Base-by-base conservation (phyloP, 352 stramenopile species). In the Halophytophthora batemanensis region DNA sequence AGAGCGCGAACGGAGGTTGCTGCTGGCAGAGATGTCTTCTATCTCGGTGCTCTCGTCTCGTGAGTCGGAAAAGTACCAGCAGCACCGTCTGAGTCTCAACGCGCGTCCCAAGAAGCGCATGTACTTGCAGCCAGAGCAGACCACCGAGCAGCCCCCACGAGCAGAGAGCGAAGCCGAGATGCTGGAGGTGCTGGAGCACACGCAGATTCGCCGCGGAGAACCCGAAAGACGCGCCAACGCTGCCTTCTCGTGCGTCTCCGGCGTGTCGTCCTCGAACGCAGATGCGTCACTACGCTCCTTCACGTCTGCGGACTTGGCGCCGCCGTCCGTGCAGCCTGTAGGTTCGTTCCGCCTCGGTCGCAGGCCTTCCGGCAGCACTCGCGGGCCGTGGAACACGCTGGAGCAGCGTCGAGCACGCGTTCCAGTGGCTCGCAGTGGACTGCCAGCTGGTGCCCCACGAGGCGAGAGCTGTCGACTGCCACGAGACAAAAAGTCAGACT, bases 1-100 rank as follows among this genome's bases (percentile, higher is more conserved):
- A 1, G 55, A 69, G 15, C 55, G 47, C 3, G 50, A 69, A 33
- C 42, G 51, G 39, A 14, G 70, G 25, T 36, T 66, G 8, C 53
- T 50, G 29, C 53, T 56, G 33, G 55, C 59, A 18, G 69, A 82
- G 33, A 42, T 73, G 47, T 86, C 73, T 12, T 86, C 75, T 3
- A 87, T 91, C 50, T 91, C 80, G 0, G 72, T 69, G 13, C 47
- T 83, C 2, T 89, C 77, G n/a, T 87, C 78, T 0, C 62, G 68
- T 2, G 80, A 89, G 38, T 91, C 80, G 2, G 77, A 89, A 34
- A 87, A 87, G 47, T 66, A 76, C 33, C 73, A 84, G 57, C 75
- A 78, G 37, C 73, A 84, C 44, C 72, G 76, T 12, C 45, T 90
- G 18, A 84, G 71, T 41, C 51, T 90, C 25, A 76, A 56, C 41